Evolutionary conservation across 768 basidiomycete species (phyloP).

Genomic region (Rhodotorula paludigena): DNA sequence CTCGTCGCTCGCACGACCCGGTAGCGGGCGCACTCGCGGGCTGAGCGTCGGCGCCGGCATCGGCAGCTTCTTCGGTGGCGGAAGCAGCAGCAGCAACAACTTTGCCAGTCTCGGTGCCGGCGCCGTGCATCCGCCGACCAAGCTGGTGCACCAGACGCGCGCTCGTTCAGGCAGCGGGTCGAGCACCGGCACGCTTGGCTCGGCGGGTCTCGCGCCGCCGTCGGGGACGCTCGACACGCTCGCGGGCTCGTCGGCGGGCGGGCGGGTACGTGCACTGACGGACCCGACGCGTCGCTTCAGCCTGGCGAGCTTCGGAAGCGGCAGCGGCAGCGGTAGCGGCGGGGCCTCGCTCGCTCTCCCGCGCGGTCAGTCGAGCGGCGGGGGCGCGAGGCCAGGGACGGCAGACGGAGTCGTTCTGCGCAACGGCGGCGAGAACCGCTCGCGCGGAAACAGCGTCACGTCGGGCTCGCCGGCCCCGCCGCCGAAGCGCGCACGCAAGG

Average conservation of each 20-base stretch:
- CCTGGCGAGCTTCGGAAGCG: neutral
- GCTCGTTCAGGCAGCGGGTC: neutral
- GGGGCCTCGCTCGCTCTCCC: neutral
- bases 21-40: slow-evolving; percentile 21
- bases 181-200: neutral
- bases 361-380: neutral
- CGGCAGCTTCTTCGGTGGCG: slow-evolving; percentile 17
- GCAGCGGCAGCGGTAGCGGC: neutral
- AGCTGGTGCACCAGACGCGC: neutral
- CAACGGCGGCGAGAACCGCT: neutral
- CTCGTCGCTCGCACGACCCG: neutral
- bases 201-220: neutral
- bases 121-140: neutral
- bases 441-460: slow-evolving; percentile 1
- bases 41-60: slow-evolving; percentile 31
- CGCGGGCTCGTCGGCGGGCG: slow-evolving; percentile 2
- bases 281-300: slow-evolving; percentile 27
- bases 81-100: neutral
- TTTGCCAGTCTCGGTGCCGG: too few relatives aligned
- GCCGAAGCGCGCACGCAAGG: slow-evolving; percentile 24
- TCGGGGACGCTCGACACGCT: too few relatives aligned
- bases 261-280: slow-evolving; percentile 26
- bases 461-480: neutral
- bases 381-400: neutral
- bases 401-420: neutral